A percentile compares a stretch with the other conserved stretches of the same genome.
Evolutionary conservation across 495 filamentous ascomycete genomes (phyloP).

Genomic region (Neurospora sp.): DNA sequence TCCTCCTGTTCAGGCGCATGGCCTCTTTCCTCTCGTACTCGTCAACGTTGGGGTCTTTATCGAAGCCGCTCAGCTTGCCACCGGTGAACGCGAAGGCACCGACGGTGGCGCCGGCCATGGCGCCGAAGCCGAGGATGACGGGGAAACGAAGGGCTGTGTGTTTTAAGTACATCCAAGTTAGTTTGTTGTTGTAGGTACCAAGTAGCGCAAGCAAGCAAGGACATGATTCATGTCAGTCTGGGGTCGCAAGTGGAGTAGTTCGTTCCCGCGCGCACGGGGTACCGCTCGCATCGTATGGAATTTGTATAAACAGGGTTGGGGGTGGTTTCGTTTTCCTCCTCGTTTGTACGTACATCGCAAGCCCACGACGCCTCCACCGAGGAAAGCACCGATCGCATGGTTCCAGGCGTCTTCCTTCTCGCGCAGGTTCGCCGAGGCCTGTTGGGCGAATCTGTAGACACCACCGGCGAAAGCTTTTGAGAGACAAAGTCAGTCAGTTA

Average conservation of each 20-base stretch:
- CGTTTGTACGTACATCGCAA: slow-evolving; percentile 21
- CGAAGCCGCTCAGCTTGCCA: slow-evolving; percentile 50
- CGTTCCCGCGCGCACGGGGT: background rate
- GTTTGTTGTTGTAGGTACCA: slow-evolving; percentile 18
- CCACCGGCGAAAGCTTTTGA: slow-evolving; percentile 59
- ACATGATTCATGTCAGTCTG: background rate
- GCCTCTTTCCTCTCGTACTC: slow-evolving; percentile 72
- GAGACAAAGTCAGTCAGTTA: slow-evolving; percentile 20
- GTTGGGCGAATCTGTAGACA: slow-evolving; percentile 61
- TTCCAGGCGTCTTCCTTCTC: slow-evolving; percentile 35
- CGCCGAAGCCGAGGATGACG: slow-evolving; percentile 68
- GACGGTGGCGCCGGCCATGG: slow-evolving; percentile 51
- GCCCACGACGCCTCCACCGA: slow-evolving; percentile 30
- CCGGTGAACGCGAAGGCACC: slow-evolving; percentile 70
- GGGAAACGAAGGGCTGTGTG: slow-evolving; percentile 58
- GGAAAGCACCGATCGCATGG: slow-evolving; percentile 27
- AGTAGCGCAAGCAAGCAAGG: background rate
- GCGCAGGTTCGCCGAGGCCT: slow-evolving; percentile 35
- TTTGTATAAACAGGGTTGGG: background rate
- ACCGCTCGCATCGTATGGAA: background rate
- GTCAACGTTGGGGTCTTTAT: slow-evolving; percentile 50
- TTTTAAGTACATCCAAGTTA: background rate
- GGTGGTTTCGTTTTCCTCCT: background rate
- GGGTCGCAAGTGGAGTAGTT: background rate
- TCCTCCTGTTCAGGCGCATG: slow-evolving; percentile 61